Evolutionary conservation across 108 stramenopile genomes (phyloP).

Genomic region (Nitzschia sp.): DNA sequence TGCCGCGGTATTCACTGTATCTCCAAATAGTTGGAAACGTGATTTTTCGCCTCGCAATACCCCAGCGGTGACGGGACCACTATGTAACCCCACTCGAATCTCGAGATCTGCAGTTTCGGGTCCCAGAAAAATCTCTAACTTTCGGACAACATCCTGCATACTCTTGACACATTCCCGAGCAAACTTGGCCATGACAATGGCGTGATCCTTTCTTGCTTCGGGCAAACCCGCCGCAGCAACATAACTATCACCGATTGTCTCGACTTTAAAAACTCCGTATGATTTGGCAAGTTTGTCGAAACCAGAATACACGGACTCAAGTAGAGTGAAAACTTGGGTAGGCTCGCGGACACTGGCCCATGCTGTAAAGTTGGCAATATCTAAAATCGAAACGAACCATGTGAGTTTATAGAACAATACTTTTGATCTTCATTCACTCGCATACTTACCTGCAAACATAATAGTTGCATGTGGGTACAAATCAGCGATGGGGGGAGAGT

Average conservation of each 20-base stretch:
- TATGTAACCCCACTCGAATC: constrained; percentile 52
- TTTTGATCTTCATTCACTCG: too few relatives aligned
- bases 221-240: constrained; percentile 15
- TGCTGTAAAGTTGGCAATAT: constrained; percentile 48
- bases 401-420: too few relatives aligned
- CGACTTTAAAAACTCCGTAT: constrained; percentile 20
- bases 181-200: constrained; percentile 7
- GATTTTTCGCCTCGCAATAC: constrained; percentile 14
- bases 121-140: constrained; percentile 9
- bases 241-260: constrained; percentile 17
- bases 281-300: constrained; percentile 44
- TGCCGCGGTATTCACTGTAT: constrained; percentile 29
- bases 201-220: constrained; percentile 19
- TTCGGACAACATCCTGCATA: not conserved
- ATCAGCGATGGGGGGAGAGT: constrained; percentile 21
- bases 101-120: constrained; percentile 31
- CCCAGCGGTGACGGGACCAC: constrained; percentile 30
- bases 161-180: constrained; percentile 7
- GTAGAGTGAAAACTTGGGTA: constrained; percentile 49
- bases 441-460: constrained; percentile 22
- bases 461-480: constrained; percentile 16
- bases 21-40: constrained; percentile 20
- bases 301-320: constrained; percentile 52
- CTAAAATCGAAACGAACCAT: not conserved
- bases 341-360: constrained; percentile 53